Evolutionary conservation across 2,329 filamentous ascomycete species (phyloP).

Genomic region (Davidsoniella virescens): DNA sequence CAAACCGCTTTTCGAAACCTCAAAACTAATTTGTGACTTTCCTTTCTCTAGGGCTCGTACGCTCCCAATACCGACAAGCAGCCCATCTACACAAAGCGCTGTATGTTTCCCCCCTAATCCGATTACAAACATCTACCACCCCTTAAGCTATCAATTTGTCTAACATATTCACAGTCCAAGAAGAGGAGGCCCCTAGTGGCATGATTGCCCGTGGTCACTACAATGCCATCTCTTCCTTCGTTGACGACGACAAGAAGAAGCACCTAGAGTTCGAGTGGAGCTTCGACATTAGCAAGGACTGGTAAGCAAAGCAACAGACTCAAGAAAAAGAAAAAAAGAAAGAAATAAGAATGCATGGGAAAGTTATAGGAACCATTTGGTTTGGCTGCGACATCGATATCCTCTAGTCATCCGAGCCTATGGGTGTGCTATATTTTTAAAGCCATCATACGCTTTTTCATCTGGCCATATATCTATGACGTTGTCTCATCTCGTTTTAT

Average conservation of each 20-base stretch:
- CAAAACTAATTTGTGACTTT: not conserved
- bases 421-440: too few relatives aligned
- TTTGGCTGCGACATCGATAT: not conserved
- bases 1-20: not conserved
- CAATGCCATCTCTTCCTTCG: conserved; percentile 73
- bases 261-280: conserved; percentile 92
- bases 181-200: conserved; percentile 81
- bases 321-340: not conserved
- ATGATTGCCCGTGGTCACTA: conserved; percentile 86
- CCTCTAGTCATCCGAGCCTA: not conserved
- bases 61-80: conserved; percentile 83
- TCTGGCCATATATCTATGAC: too few relatives aligned
- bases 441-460: too few relatives aligned
- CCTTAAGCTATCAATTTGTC: not conserved
- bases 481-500: too few relatives aligned
- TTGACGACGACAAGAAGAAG: conserved; percentile 84
- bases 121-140: not conserved
- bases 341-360: not conserved
- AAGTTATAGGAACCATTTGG: not conserved
- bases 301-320: conserved; percentile 35
- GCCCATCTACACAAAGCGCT: conserved; percentile 75
- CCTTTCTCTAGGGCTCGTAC: conserved; percentile 56
- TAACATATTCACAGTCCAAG: conserved; percentile 45
- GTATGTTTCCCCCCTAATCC: conserved; percentile 36
- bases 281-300: conserved; percentile 94